Conservation (phyloP, 306 rosid genomes). For the Dalbergia cochinchinensis region DNA sequence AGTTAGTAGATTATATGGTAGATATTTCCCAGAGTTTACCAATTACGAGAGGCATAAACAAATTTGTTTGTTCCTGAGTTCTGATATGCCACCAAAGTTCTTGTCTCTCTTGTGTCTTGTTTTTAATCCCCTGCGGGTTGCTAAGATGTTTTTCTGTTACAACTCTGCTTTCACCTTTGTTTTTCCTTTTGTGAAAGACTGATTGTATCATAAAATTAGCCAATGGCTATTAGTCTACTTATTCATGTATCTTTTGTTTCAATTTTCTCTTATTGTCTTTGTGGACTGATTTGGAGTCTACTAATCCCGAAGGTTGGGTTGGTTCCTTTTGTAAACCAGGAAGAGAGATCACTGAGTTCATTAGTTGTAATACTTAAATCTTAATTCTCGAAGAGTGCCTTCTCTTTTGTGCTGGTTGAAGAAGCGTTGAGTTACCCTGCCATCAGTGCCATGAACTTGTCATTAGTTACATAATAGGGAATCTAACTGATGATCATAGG, state of each 20-base stretch:
- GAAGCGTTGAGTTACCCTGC: conserved; percentile 36
- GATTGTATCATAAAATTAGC: neutral
- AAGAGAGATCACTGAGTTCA: conserved; percentile 10
- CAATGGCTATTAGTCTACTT: no score
- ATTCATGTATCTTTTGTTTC: no score
- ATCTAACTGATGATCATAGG: conserved; percentile 25
- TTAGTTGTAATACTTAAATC: conserved; percentile 25
- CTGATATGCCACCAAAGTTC: neutral
- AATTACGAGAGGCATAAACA: neutral
- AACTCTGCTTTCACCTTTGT: neutral
- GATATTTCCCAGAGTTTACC: conserved; percentile 6
- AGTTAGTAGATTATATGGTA: neutral
- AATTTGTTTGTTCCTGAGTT: neutral
- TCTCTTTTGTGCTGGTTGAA: conserved; percentile 22
- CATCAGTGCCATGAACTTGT: conserved; percentile 30
- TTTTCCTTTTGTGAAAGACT: conserved; percentile 24
- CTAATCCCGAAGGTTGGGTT: conserved; percentile 9
- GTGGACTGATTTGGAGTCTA: conserved; percentile 21
- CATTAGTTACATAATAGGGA: conserved; percentile 20
- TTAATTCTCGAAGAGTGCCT: conserved; percentile 26
- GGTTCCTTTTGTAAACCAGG: neutral
- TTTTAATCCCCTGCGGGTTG: neutral
- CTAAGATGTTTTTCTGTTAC: neutral
- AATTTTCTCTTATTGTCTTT: no score
- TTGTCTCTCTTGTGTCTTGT: neutral